Base-by-base conservation (phyloP, 2,329 filamentous ascomycete species). In the Chrysoporthe deuterocubensis region DNA sequence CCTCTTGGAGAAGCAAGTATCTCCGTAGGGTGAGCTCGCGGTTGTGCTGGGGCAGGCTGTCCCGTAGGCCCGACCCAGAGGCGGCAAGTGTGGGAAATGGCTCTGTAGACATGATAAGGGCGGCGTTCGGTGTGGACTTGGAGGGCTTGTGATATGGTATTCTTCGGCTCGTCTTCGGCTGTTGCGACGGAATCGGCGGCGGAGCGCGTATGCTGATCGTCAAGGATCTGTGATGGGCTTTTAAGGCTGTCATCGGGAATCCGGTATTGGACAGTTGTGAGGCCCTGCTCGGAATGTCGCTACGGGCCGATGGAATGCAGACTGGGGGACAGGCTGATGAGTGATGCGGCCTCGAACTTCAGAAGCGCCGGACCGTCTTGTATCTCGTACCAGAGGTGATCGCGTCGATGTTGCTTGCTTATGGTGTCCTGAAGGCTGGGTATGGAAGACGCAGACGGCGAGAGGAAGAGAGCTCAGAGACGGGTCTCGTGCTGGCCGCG, bases 1-100 rank as follows among this genome's bases (percentile, higher is more conserved):
- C 83, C 70, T 83, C 82, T 66, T 85, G 82, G 8, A 88, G 78
- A 32, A 84, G 75, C 65, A 87, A 78, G 69, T 87, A 88, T 71
- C 85, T 82, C 73, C 86, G 84, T 74, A 88, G 77, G 64, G 83
- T 81, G 50, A 85, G 80, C 71, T 80, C 80, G 71, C 81, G 82
- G 73, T 78, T 78, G 70, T 81, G 78, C 64, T 74, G 71, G 46
- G 65, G 69, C 14, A 70, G 56, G 42, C 46, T 69, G 40, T 71
- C 71, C 26, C 66, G n/a, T 34, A 61, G 16, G 32, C 48, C 43
- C 34, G 32, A n/a, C 11, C 44, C n/a, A 9, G 52, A n/a, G 52
- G 52, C 37, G 48, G 59, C 52, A 14, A 63, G 44, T 3, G 37
- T 64, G 18, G 58, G 64, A 5, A 64, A 65, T 26, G 64, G 13